A percentile compares a stretch with the other conserved stretches of the same genome.
phyloP scores from a whole-genome alignment of 2,329 filamentous ascomycete genomes.

The Claviceps pusilla region DNA sequence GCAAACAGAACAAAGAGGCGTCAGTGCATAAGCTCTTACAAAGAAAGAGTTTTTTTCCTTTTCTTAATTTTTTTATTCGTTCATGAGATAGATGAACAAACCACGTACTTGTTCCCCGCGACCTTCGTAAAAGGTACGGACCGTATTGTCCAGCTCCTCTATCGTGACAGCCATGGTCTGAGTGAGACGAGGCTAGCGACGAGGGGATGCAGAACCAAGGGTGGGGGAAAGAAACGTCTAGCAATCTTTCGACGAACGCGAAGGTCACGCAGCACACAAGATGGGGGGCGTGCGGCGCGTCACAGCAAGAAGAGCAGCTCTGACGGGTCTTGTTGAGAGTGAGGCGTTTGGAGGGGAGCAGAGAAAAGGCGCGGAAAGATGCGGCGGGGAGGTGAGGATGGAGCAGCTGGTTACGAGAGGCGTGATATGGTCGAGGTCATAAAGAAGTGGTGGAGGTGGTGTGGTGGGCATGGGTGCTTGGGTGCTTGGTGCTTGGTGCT shows the following conservation, averaged over 20 bases:
- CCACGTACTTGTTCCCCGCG: slow-evolving; percentile 73
- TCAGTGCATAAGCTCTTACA: slow-evolving; percentile 17
- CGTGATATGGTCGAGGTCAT: slow-evolving; percentile 1
- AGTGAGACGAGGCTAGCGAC: slow-evolving; percentile 12
- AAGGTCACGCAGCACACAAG: slow-evolving; percentile 14
- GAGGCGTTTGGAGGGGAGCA: background rate
- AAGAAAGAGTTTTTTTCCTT: background rate
- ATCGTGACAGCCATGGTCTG: slow-evolving; percentile 55
- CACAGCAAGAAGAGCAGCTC: slow-evolving; percentile 3
- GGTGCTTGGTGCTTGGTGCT: too few relatives aligned
- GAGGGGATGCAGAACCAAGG: slow-evolving; percentile 17
- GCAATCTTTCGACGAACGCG: slow-evolving; percentile 7
- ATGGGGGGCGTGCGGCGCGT: slow-evolving; percentile 12
- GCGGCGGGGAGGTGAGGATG: slow-evolving; percentile 3
- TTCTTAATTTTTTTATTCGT: background rate
- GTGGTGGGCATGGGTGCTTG: background rate
- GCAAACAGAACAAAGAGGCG: slow-evolving; percentile 18
- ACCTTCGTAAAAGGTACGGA: slow-evolving; percentile 94
- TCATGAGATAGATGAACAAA: background rate
- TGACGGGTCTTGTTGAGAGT: background rate
- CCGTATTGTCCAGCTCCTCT: slow-evolving; percentile 88
- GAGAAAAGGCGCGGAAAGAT: slow-evolving; percentile 3
- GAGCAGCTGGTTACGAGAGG: slow-evolving; percentile 1
- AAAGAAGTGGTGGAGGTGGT: background rate
- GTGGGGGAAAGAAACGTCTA: slow-evolving; percentile 13